A percentile compares a stretch with the other conserved stretches of the same genome.
Conservation (phyloP, 495 filamentous ascomycete genomes). For the Penicillium desertorum region DNA sequence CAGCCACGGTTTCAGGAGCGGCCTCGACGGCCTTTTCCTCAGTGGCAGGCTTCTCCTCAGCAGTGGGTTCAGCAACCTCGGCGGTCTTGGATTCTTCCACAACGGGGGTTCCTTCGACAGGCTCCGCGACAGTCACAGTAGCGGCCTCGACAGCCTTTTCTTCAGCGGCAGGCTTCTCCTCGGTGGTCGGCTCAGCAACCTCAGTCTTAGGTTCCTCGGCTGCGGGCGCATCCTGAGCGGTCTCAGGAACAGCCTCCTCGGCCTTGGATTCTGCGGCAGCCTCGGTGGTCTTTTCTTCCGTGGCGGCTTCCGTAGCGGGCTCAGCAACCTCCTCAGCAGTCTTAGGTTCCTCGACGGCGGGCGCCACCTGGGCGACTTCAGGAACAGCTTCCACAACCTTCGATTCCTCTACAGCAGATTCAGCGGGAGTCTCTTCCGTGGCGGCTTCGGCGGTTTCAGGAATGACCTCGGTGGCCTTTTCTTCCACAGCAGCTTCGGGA, state of each 20-base stretch:
- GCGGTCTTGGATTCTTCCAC: slow-evolving; percentile 4
- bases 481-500: slow-evolving; percentile 1
- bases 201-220: slow-evolving; percentile 17
- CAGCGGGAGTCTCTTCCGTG: background rate
- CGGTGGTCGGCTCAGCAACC: slow-evolving; percentile 11
- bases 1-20: background rate
- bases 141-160: background rate
- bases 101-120: slow-evolving; percentile 11
- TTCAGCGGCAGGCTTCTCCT: slow-evolving; percentile 16
- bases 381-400: background rate
- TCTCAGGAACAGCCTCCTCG: slow-evolving; percentile 9
- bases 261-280: slow-evolving; percentile 13
- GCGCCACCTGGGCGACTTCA: no score
- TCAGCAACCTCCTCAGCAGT: slow-evolving; percentile 3
- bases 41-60: background rate
- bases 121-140: slow-evolving; percentile 11
- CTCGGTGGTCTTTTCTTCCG: slow-evolving; percentile 7
- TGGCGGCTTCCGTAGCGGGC: background rate
- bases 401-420: slow-evolving; percentile 16
- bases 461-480: background rate
- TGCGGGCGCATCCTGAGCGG: slow-evolving; percentile 3
- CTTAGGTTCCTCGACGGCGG: background rate
- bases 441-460: background rate
- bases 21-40: slow-evolving; percentile 2
- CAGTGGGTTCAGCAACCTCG: background rate